Conservation (phyloP, 106 monocot species). For the Dendrobium huoshanense region DNA sequence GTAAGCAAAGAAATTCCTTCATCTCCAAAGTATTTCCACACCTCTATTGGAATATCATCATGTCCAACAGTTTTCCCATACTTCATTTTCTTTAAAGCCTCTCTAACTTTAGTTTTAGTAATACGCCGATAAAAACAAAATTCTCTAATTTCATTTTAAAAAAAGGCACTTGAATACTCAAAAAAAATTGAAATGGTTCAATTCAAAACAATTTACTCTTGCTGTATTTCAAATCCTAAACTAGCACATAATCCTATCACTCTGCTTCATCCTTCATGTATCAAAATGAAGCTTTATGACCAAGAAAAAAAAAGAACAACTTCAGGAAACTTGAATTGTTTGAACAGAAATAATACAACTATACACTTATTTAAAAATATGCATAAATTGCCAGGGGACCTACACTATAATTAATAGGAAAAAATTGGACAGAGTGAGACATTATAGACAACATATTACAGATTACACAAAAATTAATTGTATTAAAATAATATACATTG, state of each 20-base stretch:
- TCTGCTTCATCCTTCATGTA: not conserved
- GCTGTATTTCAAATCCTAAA: conserved; percentile 1
- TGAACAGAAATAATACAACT: not conserved
- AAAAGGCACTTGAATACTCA: not conserved
- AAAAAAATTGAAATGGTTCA: not conserved
- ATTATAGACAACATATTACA: not conserved
- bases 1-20: no score
- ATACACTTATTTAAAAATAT: not conserved
- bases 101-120: no score
- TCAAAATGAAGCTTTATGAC: not conserved
- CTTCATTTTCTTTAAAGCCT: no score
- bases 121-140: no score
- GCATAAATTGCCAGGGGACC: no score
- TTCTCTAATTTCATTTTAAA: no score
- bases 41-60: no score
- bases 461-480: not conserved
- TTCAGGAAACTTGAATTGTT: not conserved
- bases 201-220: not conserved
- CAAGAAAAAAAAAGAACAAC: not conserved
- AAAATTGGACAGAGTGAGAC: no score
- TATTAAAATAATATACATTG: not conserved
- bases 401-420: no score
- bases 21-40: no score
- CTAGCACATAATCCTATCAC: not conserved
- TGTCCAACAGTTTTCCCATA: no score